Evolutionary conservation across 495 filamentous ascomycete species (phyloP), one percentile per base, ranked within the genome.

Genomic region (Penicillium verhagenii): DNA sequence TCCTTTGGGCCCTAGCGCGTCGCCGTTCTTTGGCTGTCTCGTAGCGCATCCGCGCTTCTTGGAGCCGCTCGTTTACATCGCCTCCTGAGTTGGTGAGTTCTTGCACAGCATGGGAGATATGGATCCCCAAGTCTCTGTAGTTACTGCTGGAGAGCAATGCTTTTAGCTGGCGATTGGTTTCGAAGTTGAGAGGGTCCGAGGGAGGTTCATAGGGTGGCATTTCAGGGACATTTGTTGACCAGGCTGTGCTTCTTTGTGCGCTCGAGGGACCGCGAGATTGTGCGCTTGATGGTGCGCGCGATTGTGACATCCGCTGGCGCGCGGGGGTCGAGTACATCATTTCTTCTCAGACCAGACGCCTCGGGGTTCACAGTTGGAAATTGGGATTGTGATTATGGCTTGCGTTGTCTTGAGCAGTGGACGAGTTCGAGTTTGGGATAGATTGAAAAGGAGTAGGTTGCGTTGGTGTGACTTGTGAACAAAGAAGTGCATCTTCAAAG

Each of bases 131-230:
- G 1, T 54, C 49, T 13, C 65, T 61, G n/a, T 74, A 51, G n/a
- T 59, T 42, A 18, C 68, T 59, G 11, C 66, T 60, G 20, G 66
- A 51, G 5, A 71, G 57, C 10, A 81, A 68, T 4, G 56, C 26
- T 0, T 67, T 35, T 13, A 82, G 69, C 0, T 68, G 63, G 11
- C 57, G 52, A 42, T 74, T 70, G 29, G 62, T 61, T 18, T 65
- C 63, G 14, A 53, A 39, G 31, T 68, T 76, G 5, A 79, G 79
- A 10, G 85, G 77, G 28, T 72, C 78, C 16, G 74, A 59, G 11
- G 79, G 84, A 1, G 79, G 63, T 57, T 89, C 75, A 66, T 90
- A 89, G 7, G 72, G 61, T 3, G 86, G 86, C 8, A 87, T 68
- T 0, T 72, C 63, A 11, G 69, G 63, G 24, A n/a, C n/a, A 24